phyloP scores from a whole-genome alignment of 2,329 filamentous ascomycete species.

The Venturia aucupariae region DNA sequence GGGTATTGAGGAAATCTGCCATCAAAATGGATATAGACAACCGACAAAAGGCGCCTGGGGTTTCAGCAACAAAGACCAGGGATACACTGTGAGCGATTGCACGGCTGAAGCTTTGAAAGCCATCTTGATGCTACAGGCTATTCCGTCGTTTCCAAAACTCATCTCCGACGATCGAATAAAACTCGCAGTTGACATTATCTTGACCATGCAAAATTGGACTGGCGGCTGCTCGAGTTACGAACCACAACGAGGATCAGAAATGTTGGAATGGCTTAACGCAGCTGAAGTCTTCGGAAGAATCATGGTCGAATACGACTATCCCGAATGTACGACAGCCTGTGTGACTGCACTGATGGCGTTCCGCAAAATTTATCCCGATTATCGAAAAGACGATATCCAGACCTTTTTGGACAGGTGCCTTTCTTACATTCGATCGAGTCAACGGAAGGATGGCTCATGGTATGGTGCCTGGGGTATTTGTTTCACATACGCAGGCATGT shows the following conservation, averaged over 20 bases:
- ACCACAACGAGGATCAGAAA: slow-evolving; percentile 64
- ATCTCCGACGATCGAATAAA: slow-evolving; percentile 70
- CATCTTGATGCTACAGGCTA: slow-evolving; percentile 73
- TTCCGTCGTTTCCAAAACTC: slow-evolving; percentile 62
- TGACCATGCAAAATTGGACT: slow-evolving; percentile 79
- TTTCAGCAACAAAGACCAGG: slow-evolving; percentile 86
- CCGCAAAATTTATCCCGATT: slow-evolving; percentile 68
- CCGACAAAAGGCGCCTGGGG: slow-evolving; percentile 89
- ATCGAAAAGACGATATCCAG: slow-evolving; percentile 67
- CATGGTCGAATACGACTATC: slow-evolving; percentile 98
- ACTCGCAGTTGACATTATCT: slow-evolving; percentile 80
- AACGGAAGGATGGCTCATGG: slow-evolving; percentile 81
- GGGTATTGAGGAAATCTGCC: slow-evolving; percentile 23
- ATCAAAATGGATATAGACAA: slow-evolving; percentile 58
- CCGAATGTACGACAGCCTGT: slow-evolving; percentile 92
- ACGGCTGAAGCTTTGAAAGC: slow-evolving; percentile 85
- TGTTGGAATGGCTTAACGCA: slow-evolving; percentile 79
- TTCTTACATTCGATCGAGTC: slow-evolving; percentile 70
- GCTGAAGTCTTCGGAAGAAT: slow-evolving; percentile 94
- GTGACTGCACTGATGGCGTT: slow-evolving; percentile 83
- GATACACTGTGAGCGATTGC: slow-evolving; percentile 92
- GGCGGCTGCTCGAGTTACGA: slow-evolving; percentile 92
- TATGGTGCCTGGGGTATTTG: slow-evolving; percentile 98
- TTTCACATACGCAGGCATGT: slow-evolving; percentile 96
- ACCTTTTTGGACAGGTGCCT: slow-evolving; percentile 65